Base-by-base conservation (phyloP, 139 green algal genomes). In the Chlorella sp. region DNA sequence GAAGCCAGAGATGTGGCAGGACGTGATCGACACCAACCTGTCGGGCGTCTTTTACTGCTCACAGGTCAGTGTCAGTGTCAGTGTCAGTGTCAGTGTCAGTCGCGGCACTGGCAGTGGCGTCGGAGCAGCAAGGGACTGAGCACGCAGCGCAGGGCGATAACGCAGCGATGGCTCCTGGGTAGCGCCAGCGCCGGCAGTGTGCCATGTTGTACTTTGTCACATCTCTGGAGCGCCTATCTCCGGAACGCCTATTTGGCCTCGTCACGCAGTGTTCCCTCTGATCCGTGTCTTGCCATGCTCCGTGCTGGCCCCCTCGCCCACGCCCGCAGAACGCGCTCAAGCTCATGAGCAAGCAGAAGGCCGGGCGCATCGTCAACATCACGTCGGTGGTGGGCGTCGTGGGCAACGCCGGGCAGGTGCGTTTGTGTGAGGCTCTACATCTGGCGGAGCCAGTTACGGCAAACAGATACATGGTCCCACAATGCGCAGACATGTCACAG, bases 21-120 rank as follows among this genome's bases (percentile, higher is more conserved):
- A 94, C 5, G 96, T 99, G 31, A 97, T 99, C 66, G 86, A 97
- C 80, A 92, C 91, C 77, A 99, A 99, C 89, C 91, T 99, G 27
- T 88, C 87, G 1, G 90, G 88, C 62, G 94, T 98, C 20, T 99
- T 99, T 84, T 94, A 90, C 71, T 86, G 84, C 61, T 89, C 85
- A 10, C 93, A 97, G 88, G 88, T 90, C 62, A 32, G 71, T 30
- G 20, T 22, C 62, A 68, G 30, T 22, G 30, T 5, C 62, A 22
- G 30, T 10, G 62, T 68, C 62, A 49, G 62, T 10, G 42, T 55
- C 42, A 26, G 42, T n/a, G n/a, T n/a, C n/a, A n/a, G n/a, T n/a
- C n/a, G n/a, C n/a, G n/a, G n/a, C n/a, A n/a, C n/a, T n/a, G n/a
- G n/a, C n/a, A n/a, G n/a, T n/a, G n/a, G n/a, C n/a, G n/a, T n/a